Conservation (phyloP, 2,329 filamentous ascomycete species). For the Xylariaceae sp. region DNA sequence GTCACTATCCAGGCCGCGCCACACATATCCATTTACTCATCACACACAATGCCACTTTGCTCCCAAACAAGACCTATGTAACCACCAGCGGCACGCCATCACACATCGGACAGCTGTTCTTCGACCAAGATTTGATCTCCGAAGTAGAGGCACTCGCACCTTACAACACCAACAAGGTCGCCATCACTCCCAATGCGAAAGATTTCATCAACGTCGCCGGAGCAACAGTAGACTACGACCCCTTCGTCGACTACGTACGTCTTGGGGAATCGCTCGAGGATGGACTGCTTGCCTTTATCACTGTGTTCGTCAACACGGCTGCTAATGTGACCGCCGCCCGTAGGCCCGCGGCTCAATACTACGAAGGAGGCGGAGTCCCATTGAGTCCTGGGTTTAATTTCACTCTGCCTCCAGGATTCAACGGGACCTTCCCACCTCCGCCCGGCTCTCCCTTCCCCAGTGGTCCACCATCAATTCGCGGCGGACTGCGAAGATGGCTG, state of each 20-base stretch:
- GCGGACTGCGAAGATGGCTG: too few relatives aligned
- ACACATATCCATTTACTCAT: conserved; percentile 33
- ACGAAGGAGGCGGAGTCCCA: conserved; percentile 23
- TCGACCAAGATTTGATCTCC: conserved; percentile 51
- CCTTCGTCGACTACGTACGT: conserved; percentile 54
- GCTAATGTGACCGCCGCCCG: conserved; percentile 23
- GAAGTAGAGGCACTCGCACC: conserved; percentile 43
- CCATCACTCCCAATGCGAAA: conserved; percentile 43
- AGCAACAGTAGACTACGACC: conserved; percentile 48
- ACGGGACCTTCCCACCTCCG: too few relatives aligned
- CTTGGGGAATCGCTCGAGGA: conserved; percentile 46
- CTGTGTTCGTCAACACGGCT: conserved; percentile 42
- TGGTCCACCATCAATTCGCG: too few relatives aligned
- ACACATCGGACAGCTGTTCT: conserved; percentile 60
- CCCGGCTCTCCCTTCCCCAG: too few relatives aligned
- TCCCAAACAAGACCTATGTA: conserved; percentile 44
- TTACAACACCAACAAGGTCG: conserved; percentile 39
- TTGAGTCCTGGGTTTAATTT: too few relatives aligned
- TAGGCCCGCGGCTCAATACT: conserved; percentile 24
- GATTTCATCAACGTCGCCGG: conserved; percentile 48
- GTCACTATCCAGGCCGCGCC: conserved; percentile 27
- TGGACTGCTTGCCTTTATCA: conserved; percentile 48
- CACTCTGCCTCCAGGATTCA: too few relatives aligned
- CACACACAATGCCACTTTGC: conserved; percentile 28
- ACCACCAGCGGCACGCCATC: conserved; percentile 41